phyloP scores from a whole-genome alignment of 345 rosid species.

The Citrus inodora region DNA sequence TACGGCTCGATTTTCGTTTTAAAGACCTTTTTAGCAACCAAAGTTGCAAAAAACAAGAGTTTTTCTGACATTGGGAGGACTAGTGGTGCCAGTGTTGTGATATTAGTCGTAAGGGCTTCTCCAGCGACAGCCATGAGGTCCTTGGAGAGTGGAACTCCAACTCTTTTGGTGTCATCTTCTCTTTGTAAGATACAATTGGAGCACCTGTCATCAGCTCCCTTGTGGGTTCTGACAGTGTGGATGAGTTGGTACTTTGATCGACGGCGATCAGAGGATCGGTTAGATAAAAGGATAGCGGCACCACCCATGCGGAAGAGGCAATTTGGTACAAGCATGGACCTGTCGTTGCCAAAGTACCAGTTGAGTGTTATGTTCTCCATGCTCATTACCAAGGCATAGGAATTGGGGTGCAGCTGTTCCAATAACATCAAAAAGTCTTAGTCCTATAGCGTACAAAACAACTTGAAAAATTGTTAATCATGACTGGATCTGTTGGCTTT shows the following conservation, averaged over 20 bases:
- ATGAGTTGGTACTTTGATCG: slow-evolving; percentile 84
- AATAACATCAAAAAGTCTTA: not conserved
- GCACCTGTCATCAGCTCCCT: slow-evolving; percentile 76
- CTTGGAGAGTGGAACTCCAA: slow-evolving; percentile 83
- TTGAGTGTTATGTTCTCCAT: slow-evolving; percentile 85
- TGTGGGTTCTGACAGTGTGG: slow-evolving; percentile 94
- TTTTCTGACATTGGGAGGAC: slow-evolving; percentile 94
- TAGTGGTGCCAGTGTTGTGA: slow-evolving; percentile 82
- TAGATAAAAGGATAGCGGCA: slow-evolving; percentile 85
- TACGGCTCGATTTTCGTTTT: slow-evolving; percentile 71
- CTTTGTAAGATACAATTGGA: slow-evolving; percentile 74
- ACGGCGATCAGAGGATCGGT: slow-evolving; percentile 63
- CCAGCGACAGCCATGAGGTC: slow-evolving; percentile 95
- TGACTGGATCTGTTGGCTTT: not conserved
- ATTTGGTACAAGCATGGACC: slow-evolving; percentile 88
- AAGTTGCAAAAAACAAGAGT: slow-evolving; percentile 61
- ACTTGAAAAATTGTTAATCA: not conserved
- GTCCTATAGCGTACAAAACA: not conserved
- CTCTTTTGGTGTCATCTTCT: slow-evolving; percentile 53
- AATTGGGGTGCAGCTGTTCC: slow-evolving; percentile 71
- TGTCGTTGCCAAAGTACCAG: slow-evolving; percentile 91
- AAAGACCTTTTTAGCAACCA: slow-evolving; percentile 66
- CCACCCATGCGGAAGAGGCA: slow-evolving; percentile 97
- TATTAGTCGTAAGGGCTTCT: slow-evolving; percentile 85
- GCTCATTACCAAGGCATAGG: slow-evolving; percentile 86